Percentiles rank a stretch among this genome's conserved stretches.
These are phyloP conservation scores for Fusarium falciforme DNA, from an alignment of 2,329 filamentous ascomycete genomes.

Conservation along the genomic window DNA sequence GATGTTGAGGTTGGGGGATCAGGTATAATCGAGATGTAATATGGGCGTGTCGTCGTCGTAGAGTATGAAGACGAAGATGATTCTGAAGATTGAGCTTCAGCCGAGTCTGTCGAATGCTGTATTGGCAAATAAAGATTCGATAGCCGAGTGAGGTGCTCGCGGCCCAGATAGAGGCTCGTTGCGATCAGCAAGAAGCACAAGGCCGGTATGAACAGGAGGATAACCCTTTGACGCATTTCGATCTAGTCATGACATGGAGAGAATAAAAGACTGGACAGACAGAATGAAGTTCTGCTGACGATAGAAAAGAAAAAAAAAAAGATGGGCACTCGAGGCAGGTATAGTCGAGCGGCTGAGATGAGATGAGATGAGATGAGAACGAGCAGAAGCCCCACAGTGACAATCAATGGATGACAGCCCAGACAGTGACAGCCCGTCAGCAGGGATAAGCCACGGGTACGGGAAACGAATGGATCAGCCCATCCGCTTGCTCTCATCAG, in stretches of 20 bases:
- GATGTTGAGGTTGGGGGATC: neutral
- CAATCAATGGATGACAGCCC: neutral
- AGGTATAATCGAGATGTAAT: neutral
- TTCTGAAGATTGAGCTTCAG: neutral
- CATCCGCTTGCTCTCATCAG: neutral
- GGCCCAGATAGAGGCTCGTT: conserved; percentile 36
- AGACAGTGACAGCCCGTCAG: conserved; percentile 4
- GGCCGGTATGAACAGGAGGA: conserved; percentile 31
- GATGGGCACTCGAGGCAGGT: neutral
- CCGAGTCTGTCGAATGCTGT: neutral
- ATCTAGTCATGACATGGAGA: neutral
- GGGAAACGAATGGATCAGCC: conserved; percentile 12
- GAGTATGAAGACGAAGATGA: neutral
- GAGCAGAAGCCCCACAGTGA: neutral
- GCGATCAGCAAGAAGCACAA: conserved; percentile 32
- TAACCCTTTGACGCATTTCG: conserved; percentile 35
- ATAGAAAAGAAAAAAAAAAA: neutral
- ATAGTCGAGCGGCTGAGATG: neutral
- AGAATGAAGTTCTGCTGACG: neutral
- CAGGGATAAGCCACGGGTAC: neutral
- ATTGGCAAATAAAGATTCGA: conserved; percentile 31
- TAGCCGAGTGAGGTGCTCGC: conserved; percentile 35
- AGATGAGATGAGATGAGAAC: conserved; percentile 20
- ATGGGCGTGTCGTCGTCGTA: neutral
- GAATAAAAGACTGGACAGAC: neutral